Conservation (phyloP, 2,329 filamentous ascomycete genomes). For the Aaosphaeria arxii region DNA sequence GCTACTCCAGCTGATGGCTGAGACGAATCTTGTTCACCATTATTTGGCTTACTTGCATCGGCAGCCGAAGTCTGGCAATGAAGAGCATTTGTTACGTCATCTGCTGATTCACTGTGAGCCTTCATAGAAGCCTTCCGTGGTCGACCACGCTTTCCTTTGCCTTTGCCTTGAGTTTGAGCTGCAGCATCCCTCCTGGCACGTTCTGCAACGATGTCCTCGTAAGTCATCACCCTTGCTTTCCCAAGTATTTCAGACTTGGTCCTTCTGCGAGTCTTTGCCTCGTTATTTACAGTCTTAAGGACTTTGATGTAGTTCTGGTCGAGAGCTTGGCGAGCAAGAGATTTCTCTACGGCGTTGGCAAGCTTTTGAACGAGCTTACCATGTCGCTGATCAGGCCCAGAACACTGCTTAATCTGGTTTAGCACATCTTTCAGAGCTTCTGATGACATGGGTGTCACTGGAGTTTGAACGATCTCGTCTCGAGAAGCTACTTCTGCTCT, state of each 20-base stretch:
- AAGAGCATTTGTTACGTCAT: too few species aligned
- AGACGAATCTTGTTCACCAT: too few species aligned
- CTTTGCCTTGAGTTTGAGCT: background rate
- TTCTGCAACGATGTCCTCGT: background rate
- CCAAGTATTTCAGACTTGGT: background rate
- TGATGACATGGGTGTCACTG: constrained; percentile 1
- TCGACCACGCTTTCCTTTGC: background rate
- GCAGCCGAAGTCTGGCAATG: too few species aligned
- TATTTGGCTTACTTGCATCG: too few species aligned
- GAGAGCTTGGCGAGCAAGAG: background rate
- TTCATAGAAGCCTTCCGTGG: too few species aligned
- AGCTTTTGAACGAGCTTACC: background rate
- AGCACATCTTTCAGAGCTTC: constrained; percentile 2
- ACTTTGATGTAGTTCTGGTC: background rate
- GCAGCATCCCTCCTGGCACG: background rate
- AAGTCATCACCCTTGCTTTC: background rate
- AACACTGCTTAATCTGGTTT: constrained; percentile 3
- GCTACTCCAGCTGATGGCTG: too few species aligned
- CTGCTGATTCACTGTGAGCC: too few species aligned
- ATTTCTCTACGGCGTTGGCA: background rate
- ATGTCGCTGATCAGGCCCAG: background rate
- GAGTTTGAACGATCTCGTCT: background rate
- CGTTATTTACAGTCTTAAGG: background rate
- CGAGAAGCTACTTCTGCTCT: background rate
- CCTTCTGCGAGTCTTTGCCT: background rate